Percentiles rank a stretch among this genome's conserved stretches.
phyloP scores from a whole-genome alignment of 106 monocot genomes.

The Acorus calamus region DNA sequence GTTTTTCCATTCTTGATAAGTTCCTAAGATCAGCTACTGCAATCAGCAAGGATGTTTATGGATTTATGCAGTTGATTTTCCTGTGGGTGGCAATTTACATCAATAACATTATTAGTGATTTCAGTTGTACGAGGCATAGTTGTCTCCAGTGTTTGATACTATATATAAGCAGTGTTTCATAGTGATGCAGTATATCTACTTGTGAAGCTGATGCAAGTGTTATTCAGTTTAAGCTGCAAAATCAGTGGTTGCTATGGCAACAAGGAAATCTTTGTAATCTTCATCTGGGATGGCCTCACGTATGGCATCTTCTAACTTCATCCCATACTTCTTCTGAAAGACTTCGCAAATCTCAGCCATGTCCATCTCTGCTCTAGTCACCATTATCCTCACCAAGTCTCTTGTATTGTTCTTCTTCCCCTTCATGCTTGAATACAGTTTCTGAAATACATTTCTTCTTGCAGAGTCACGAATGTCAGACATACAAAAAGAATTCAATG shows the following conservation, averaged over 20 bases:
- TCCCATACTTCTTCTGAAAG: constrained; percentile 26
- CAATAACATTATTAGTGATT: too few relatives aligned
- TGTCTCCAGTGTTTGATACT: too few relatives aligned
- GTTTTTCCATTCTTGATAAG: too few relatives aligned
- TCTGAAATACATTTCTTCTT: constrained; percentile 9
- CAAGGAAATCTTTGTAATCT: constrained; percentile 36
- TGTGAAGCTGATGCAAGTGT: too few relatives aligned
- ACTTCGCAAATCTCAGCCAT: constrained; percentile 29
- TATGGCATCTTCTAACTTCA: constrained; percentile 27
- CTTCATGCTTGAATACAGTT: constrained; percentile 24
- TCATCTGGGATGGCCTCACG: constrained; percentile 11
- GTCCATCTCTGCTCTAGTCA: constrained; percentile 29
- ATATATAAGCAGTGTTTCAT: too few relatives aligned
- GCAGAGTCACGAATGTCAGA: neutral
- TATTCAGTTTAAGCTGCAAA: too few relatives aligned
- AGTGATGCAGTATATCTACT: too few relatives aligned
- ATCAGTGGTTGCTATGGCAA: constrained; percentile 11
- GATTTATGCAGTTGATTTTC: too few relatives aligned
- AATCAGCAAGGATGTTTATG: too few relatives aligned
- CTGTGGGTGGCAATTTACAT: too few relatives aligned
- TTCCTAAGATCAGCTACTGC: too few relatives aligned
- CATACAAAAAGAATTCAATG: neutral
- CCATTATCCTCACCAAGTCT: constrained; percentile 23
- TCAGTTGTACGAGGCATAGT: too few relatives aligned
- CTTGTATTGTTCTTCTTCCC: constrained; percentile 14